Evolutionary conservation across 805 yeast species (phyloP), one percentile per base, ranked within the genome.

Genomic region (Saccharomycopsis microspora): DNA sequence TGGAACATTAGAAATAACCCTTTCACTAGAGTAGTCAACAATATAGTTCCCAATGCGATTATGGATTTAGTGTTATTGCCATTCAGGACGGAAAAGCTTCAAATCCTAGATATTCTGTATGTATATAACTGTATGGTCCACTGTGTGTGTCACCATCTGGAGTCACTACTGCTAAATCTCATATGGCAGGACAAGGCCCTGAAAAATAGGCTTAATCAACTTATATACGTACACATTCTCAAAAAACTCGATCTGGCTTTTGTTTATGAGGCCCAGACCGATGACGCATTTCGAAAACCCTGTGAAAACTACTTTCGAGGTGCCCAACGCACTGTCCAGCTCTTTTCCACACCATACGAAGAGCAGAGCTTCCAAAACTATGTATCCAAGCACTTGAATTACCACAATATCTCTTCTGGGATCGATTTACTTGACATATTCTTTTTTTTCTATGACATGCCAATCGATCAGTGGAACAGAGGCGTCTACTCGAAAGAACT

Each of bases 41-140:
- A 50, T 35, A 41, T 50, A 8, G 9, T 50, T 19, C 50, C 54
- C 6, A 49, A 45, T 30, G 19, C 27, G 19, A 27, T 48, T 29
- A 8, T 28, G 4, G 44, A 45, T 19, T n/a, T 34, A 10, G 5
- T 44, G 4, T n/a, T 11, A 30, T 29, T 39, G 27, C 52, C 52
- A 5, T 39, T 51, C 11, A 32, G 6, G 10, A 35, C 27, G 5
- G 28, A 28, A 3, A 31, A 36, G 5, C 39, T 28, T 33, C 37
- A 39, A 10, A 28, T 45, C 5, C 11, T 48, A 7, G 42, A 51
- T 29, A 6, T 6, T 5, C 37, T 30, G 9, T 45, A 51, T 38
- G 4, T 51, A 5, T 48, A 43, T 36, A 49, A 51, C 39, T 43
- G 50, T 39, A 35, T 51, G 11, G 29, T 51, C 28, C 54, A 51